Percentiles rank a stretch among this genome's conserved stretches.
These are phyloP conservation scores for Cystobasidium ongulense DNA, from an alignment of 768 basidiomycete genomes.

Conservation along the genomic window DNA sequence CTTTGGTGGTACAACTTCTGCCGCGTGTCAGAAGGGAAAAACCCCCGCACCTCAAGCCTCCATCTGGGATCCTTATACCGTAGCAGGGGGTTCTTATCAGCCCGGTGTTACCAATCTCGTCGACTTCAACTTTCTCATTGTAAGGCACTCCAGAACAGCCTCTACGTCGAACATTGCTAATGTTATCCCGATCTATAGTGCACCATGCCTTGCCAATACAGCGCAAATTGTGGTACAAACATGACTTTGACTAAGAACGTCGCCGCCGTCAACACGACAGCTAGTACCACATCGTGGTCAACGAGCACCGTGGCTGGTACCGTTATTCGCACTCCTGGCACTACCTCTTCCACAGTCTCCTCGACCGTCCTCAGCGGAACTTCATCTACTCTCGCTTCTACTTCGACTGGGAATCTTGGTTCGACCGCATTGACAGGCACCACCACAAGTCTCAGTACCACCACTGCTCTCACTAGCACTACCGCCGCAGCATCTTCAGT, in stretches of 20 bases:
- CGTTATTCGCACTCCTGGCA: neutral
- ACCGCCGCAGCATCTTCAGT: too few species aligned
- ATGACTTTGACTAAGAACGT: neutral
- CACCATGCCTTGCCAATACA: conserved; percentile 29
- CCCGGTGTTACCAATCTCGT: conserved; percentile 5
- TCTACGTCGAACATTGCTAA: neutral
- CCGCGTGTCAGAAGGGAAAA: conserved; percentile 16
- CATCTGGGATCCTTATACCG: conserved; percentile 26
- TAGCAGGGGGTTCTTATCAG: neutral
- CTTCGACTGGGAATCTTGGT: too few species aligned
- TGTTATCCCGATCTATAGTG: conserved; percentile 10
- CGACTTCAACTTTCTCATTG: conserved; percentile 17
- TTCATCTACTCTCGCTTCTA: neutral
- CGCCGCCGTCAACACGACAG: neutral
- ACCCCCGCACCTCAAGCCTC: conserved; percentile 26
- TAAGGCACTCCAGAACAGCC: neutral
- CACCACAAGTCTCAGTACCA: too few species aligned
- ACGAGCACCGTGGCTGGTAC: neutral
- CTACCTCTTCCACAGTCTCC: neutral
- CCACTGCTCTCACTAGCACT: too few species aligned
- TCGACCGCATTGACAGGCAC: too few species aligned
- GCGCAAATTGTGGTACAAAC: neutral
- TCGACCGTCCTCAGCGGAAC: neutral
- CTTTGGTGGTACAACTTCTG: conserved; percentile 35
- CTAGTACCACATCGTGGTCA: neutral